Evolutionary conservation across 129 eudicot species (phyloP), one percentile per base, ranked within the genome.

Genomic region (Artemisia tridentata): DNA sequence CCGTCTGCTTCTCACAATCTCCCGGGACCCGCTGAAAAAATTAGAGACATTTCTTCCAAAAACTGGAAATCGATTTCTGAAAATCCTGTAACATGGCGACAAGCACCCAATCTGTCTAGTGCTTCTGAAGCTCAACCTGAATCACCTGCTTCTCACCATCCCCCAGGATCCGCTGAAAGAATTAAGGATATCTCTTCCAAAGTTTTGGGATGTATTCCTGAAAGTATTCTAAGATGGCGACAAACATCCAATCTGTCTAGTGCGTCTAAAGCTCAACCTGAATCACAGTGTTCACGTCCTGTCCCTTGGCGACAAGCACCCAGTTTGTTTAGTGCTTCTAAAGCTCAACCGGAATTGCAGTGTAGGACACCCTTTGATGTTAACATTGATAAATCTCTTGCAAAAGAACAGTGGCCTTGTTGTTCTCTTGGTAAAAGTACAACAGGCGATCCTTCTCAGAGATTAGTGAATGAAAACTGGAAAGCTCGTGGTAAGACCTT

Each of bases 41-140:
- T 77, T 52, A 85, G 84, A 54, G 95, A 85, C 23, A 23, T 72
- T 13, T 71, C 91, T 45, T 69, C 80, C 13, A 90, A 75, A 72
- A 80, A 72, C 61, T 85, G 91, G 91, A 79, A 69, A 75, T 67
- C 84, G 7, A 72, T 87, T 72, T 73, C 86, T 55, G 89, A 91
- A 51, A 86, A 88, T 65, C 97, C 95, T 49, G 87, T 87, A 46
- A 91, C 89, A 68, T 87, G 97, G 95, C 87, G 78, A 51, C 95
- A 87, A 77, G 87, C 91, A 68, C 91, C 96, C 43, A 68, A 60
- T 81, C 74, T 82, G 56, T 85, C 80, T 71, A 84, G 65, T 65
- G 69, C 80, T 60, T 75, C 70, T 72, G 61, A 76, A 63, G 54
- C 41, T 75, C 88, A 80, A 78, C 76, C 72, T 48, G 81, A 83